phyloP scores from a whole-genome alignment of 768 basidiomycete genomes.

The Russula lepida region DNA sequence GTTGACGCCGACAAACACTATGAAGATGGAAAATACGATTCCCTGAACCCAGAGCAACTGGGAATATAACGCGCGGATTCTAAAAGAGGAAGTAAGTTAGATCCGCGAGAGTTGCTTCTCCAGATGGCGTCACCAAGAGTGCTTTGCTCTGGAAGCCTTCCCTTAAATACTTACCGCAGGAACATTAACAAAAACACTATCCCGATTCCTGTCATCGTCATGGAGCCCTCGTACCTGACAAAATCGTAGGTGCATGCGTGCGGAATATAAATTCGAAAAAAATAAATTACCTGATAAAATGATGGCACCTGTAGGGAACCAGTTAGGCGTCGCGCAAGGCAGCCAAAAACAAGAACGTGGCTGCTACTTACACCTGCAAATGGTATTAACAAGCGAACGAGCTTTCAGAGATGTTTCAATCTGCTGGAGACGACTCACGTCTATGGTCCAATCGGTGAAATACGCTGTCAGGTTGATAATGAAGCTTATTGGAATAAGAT shows the following conservation, averaged over 20 bases:
- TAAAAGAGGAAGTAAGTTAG: neutral
- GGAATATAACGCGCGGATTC: slow-evolving; percentile 29
- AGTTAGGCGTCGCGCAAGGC: neutral
- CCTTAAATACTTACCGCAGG: slow-evolving; percentile 32
- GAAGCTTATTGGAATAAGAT: too few relatives aligned
- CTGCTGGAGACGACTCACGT: slow-evolving; percentile 10
- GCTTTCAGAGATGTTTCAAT: neutral
- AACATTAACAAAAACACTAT: slow-evolving; percentile 53
- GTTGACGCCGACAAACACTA: slow-evolving; percentile 39
- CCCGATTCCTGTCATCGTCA: slow-evolving; percentile 45
- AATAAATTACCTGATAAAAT: slow-evolving; percentile 30
- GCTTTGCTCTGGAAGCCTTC: too few relatives aligned
- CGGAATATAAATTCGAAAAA: too few relatives aligned
- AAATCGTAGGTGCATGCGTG: too few relatives aligned
- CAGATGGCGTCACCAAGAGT: neutral
- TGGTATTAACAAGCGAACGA: neutral
- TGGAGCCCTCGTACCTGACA: slow-evolving; percentile 31
- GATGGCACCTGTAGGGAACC: slow-evolving; percentile 14
- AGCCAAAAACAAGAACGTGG: too few relatives aligned
- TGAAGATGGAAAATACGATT: slow-evolving; percentile 30
- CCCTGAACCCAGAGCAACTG: slow-evolving; percentile 22
- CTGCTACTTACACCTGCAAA: neutral
- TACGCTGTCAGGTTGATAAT: slow-evolving; percentile 41
- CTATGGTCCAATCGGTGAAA: slow-evolving; percentile 17
- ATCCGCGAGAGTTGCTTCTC: neutral